Conservation (phyloP, 164 flowering plant genomes). For the Liquidambar formosana region DNA sequence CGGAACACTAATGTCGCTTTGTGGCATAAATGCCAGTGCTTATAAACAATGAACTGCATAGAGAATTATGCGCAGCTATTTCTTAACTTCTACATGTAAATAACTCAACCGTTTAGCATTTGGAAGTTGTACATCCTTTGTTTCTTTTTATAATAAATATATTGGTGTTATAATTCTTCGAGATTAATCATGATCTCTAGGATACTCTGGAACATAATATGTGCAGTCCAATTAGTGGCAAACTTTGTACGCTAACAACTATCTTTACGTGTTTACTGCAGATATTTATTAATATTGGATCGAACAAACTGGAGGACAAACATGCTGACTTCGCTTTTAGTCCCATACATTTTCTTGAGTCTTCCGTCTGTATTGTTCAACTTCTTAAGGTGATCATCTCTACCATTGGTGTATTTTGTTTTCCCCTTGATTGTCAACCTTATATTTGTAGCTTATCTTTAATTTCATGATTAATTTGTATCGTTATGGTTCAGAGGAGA, state of each 20-base stretch:
- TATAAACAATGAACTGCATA: too few species aligned
- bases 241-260: neutral
- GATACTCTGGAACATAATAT: neutral
- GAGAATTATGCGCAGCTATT: neutral
- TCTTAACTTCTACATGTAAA: neutral
- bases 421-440: too few species aligned
- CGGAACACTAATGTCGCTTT: too few species aligned
- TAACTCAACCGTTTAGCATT: too few species aligned
- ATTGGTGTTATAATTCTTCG: too few species aligned
- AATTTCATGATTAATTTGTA: conserved; percentile 2
- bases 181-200: too few species aligned
- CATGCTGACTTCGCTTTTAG: conserved; percentile 74
- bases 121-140: too few species aligned
- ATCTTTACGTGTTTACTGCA: conserved; percentile 34
- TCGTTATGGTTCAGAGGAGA: conserved; percentile 62
- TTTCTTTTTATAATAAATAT: too few species aligned
- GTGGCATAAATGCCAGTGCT: too few species aligned
- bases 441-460: neutral
- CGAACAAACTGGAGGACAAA: conserved; percentile 96
- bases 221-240: neutral
- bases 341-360: conserved; percentile 89
- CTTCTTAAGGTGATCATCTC: conserved; percentile 55
- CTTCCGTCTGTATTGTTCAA: conserved; percentile 65
- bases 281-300: conserved; percentile 86
- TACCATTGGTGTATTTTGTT: neutral